Percentiles rank a stretch among this genome's conserved stretches.
Evolutionary conservation across 1,284 basidiomycete species (phyloP).

Genomic region (Pholiota adiposa): DNA sequence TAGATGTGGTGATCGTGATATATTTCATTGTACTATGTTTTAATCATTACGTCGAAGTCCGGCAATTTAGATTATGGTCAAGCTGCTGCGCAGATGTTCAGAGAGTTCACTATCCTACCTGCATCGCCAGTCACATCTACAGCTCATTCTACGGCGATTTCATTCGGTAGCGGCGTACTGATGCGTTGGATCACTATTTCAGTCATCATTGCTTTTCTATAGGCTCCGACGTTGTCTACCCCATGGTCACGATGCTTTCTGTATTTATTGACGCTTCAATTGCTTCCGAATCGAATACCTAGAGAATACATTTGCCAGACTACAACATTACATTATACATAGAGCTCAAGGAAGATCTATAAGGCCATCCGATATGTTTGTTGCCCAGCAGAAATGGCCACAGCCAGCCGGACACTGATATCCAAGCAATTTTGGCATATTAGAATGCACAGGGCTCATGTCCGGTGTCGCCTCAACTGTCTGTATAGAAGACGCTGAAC

Average conservation of each 20-base stretch:
- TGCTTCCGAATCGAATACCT: neutral
- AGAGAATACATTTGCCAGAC: neutral
- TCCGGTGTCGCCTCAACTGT: neutral
- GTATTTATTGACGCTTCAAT: too few relatives aligned
- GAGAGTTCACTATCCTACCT: conserved; percentile 31
- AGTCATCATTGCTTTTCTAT: neutral
- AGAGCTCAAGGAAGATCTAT: neutral
- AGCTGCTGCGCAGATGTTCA: conserved; percentile 45
- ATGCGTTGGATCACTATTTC: neutral
- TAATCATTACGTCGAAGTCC: conserved; percentile 19
- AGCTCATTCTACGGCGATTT: neutral
- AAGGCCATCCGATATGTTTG: conserved; percentile 19
- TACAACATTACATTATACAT: neutral
- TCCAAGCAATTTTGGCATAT: conserved; percentile 34
- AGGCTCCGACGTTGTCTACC: neutral
- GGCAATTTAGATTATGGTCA: conserved; percentile 35
- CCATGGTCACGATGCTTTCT: too few relatives aligned
- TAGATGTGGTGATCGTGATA: too few relatives aligned
- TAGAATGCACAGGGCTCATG: conserved; percentile 9
- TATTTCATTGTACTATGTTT: neutral
- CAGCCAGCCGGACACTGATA: conserved; percentile 69
- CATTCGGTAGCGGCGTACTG: neutral
- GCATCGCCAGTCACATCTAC: neutral
- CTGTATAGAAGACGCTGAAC: neutral
- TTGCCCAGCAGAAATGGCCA: conserved; percentile 67